Conservation (phyloP, 805 yeast genomes). For the Tetrapisispora iriomotensis region DNA sequence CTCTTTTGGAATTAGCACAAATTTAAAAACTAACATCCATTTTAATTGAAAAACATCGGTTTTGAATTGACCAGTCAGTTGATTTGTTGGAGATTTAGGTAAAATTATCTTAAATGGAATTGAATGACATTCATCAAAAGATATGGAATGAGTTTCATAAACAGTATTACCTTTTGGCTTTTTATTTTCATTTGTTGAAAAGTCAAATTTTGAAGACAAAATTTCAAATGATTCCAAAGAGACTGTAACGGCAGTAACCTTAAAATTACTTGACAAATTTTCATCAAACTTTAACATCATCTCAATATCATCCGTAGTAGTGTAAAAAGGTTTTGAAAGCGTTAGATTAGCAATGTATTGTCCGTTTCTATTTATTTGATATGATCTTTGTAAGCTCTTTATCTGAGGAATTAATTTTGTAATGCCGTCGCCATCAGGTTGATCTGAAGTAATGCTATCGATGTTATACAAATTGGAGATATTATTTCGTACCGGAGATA, state of each 20-base stretch:
- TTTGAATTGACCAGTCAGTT: constrained; percentile 33
- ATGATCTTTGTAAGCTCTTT: constrained; percentile 27
- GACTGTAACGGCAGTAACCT: constrained; percentile 32
- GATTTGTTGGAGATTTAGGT: constrained; percentile 29
- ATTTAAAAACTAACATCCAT: constrained; percentile 31
- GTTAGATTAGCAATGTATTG: constrained; percentile 32
- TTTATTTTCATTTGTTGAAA: constrained; percentile 7
- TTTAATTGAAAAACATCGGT: constrained; percentile 32
- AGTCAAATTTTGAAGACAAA: constrained; percentile 25
- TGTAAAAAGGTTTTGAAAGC: constrained; percentile 34
- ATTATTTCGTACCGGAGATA: constrained; percentile 10
- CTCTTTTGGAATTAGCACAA: constrained; percentile 24
- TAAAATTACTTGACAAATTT: constrained; percentile 17
- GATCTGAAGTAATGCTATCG: background rate
- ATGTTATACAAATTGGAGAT: constrained; percentile 10
- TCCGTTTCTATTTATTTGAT: constrained; percentile 34
- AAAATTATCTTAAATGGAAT: constrained; percentile 24
- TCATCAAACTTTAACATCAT: constrained; percentile 29
- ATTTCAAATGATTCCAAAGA: constrained; percentile 31
- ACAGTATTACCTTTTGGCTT: constrained; percentile 15
- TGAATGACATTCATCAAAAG: constrained; percentile 21
- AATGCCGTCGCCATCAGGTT: background rate
- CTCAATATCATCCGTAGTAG: constrained; percentile 39
- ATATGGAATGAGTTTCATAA: constrained; percentile 27
- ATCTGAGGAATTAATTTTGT: constrained; percentile 18